Conservation (phyloP, 768 basidiomycete genomes). For the Trametes cinnabarina region DNA sequence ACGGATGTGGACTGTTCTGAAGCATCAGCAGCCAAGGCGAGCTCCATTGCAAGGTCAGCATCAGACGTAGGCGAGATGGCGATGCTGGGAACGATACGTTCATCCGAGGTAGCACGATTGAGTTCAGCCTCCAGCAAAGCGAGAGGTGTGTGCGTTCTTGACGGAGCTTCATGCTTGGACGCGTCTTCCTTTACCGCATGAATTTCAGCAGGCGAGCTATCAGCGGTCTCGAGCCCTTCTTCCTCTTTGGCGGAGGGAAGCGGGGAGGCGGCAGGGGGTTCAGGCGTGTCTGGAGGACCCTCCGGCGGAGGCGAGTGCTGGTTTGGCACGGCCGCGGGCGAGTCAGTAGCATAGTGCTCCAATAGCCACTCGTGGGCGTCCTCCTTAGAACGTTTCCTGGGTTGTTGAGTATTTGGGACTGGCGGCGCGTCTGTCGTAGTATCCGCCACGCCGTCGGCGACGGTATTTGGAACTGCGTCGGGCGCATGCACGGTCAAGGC, state of each 20-base stretch:
- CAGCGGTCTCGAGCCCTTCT: neutral
- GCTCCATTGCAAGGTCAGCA: conserved; percentile 30
- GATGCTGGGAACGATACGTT: neutral
- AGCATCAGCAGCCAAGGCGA: conserved; percentile 34
- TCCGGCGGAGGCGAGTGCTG: conserved; percentile 29
- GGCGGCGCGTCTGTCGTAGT: neutral
- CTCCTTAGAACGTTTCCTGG: conserved; percentile 29
- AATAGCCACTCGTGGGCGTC: conserved; percentile 63
- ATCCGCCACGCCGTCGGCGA: neutral
- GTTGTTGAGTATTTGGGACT: conserved; percentile 5
- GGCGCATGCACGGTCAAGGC: too few relatives aligned
- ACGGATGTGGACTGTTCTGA: conserved; percentile 3
- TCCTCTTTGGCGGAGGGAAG: neutral
- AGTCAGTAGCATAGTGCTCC: conserved; percentile 45
- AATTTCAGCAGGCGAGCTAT: neutral
- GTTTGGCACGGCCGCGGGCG: conserved; percentile 31
- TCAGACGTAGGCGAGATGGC: conserved; percentile 2
- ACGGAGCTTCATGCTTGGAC: conserved; percentile 3
- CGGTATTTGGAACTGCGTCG: too few relatives aligned
- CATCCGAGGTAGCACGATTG: neutral
- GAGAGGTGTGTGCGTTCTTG: conserved; percentile 21
- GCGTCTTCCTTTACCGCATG: neutral
- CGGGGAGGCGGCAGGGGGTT: neutral
- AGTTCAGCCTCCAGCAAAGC: conserved; percentile 22
- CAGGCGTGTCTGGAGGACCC: conserved; percentile 3